phyloP scores from a whole-genome alignment of 2,329 filamentous ascomycete species.

The Colletotrichum liaoningense region DNA sequence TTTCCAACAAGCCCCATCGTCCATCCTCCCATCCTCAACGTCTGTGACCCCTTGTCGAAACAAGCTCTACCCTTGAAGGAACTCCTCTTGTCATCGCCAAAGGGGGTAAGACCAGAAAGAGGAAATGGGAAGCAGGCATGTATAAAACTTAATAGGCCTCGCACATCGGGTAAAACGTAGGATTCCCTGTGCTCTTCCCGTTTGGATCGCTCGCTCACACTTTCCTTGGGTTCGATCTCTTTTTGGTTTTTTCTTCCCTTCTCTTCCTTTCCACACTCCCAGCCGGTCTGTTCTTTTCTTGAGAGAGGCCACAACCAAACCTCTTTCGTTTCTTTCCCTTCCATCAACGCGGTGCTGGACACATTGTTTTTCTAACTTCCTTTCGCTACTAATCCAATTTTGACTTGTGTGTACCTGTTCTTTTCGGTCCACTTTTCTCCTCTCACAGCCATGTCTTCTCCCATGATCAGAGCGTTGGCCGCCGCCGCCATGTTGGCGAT shows the following conservation, averaged over 20 bases:
- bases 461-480: conserved; percentile 45
- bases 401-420: conserved; percentile 27
- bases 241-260: neutral
- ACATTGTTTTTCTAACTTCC: neutral
- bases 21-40: neutral
- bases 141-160: conserved; percentile 31
- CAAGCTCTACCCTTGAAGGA: conserved; percentile 26
- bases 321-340: conserved; percentile 12
- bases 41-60: conserved; percentile 18
- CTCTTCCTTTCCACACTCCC: neutral
- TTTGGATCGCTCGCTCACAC: conserved; percentile 24
- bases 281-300: conserved; percentile 12
- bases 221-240: conserved; percentile 12
- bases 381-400: conserved; percentile 23
- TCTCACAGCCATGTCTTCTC: conserved; percentile 49
- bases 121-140: neutral
- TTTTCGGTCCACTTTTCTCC: conserved; percentile 36
- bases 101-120: neutral
- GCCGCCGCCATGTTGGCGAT: conserved; percentile 48
- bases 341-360: conserved; percentile 30
- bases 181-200: conserved; percentile 15
- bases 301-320: neutral
- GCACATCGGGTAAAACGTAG: conserved; percentile 15
- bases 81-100: conserved; percentile 18
- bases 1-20: neutral